Percentiles rank a stretch among this genome's conserved stretches.
Conservation (phyloP, 2,329 filamentous ascomycete genomes). For the Alternaria panax region DNA sequence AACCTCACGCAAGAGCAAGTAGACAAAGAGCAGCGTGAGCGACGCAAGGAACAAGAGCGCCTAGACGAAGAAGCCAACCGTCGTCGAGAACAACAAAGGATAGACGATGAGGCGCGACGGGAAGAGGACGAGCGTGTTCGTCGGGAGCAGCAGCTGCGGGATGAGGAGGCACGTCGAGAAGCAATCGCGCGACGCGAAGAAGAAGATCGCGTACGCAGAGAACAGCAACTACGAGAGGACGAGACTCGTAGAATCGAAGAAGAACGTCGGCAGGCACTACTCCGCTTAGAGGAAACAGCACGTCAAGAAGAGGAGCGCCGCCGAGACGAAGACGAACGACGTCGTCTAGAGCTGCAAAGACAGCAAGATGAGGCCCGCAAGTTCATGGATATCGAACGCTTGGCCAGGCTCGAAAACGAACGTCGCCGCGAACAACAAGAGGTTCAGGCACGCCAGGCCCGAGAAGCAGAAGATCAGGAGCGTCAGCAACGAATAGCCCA, state of each 20-base stretch:
- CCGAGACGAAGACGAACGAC: conserved; percentile 23
- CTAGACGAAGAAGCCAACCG: conserved; percentile 35
- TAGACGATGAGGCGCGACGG: conserved; percentile 32
- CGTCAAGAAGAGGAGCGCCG: conserved; percentile 22
- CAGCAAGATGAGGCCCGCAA: conserved; percentile 41
- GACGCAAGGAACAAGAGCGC: conserved; percentile 42
- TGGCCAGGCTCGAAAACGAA: conserved; percentile 39
- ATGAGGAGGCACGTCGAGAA: conserved; percentile 29
- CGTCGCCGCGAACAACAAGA: conserved; percentile 38
- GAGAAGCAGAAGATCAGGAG: conserved; percentile 40
- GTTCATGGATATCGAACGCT: conserved; percentile 37
- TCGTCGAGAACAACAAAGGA: conserved; percentile 27
- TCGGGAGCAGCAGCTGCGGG: conserved; percentile 28
- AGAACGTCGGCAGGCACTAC: conserved; percentile 6
- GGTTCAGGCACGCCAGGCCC: conserved; percentile 36
- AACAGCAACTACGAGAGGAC: conserved; percentile 29
- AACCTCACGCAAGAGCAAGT: conserved; percentile 64
- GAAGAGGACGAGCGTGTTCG: conserved; percentile 37
- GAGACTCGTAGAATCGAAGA: conserved; percentile 16
- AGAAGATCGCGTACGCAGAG: conserved; percentile 35
- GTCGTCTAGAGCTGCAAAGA: conserved; percentile 32
- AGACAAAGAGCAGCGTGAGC: conserved; percentile 55
- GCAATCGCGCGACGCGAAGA: conserved; percentile 36
- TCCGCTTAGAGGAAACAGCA: conserved; percentile 8
- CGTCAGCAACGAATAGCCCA: conserved; percentile 36